Conservation (phyloP, 176 grass and related monocot species). For the Pontederia crassipes region DNA sequence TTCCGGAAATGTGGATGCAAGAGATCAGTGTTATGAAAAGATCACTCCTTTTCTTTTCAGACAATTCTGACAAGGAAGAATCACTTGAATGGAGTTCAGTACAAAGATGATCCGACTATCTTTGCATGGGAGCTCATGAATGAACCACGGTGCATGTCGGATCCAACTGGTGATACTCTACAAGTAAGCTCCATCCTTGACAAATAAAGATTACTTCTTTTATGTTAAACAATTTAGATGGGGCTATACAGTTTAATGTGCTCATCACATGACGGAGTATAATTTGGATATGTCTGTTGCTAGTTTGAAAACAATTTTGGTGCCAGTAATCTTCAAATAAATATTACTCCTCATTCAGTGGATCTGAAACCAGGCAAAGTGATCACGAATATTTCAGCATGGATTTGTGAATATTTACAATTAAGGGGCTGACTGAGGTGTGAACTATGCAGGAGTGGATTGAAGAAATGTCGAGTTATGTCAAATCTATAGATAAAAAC, state of each 20-base stretch:
- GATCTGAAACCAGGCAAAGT: no score
- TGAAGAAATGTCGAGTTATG: conserved; percentile 74
- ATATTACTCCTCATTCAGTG: no score
- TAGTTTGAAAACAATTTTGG: no score
- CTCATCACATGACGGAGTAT: no score
- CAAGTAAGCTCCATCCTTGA: conserved; percentile 37
- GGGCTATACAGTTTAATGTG: background rate
- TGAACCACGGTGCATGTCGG: conserved; percentile 75
- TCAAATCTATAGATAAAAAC: conserved; percentile 62
- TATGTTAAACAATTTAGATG: background rate
- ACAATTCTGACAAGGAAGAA: conserved; percentile 84
- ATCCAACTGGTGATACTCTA: conserved; percentile 73
- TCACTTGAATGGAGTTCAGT: conserved; percentile 73
- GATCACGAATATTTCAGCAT: background rate
- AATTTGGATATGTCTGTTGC: no score
- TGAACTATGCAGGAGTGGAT: conserved; percentile 54
- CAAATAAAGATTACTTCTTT: background rate
- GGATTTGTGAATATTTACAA: background rate
- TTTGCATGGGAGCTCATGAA: conserved; percentile 98
- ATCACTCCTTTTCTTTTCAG: conserved; percentile 20
- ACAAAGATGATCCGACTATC: conserved; percentile 90
- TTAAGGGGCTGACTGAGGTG: background rate
- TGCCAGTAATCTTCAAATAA: no score
- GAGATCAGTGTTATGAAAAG: conserved; percentile 16
- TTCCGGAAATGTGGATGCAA: conserved; percentile 18